These are phyloP conservation scores for Metrosideros polymorpha DNA, from an alignment of 441 rosid genomes.

Conservation along the genomic window DNA sequence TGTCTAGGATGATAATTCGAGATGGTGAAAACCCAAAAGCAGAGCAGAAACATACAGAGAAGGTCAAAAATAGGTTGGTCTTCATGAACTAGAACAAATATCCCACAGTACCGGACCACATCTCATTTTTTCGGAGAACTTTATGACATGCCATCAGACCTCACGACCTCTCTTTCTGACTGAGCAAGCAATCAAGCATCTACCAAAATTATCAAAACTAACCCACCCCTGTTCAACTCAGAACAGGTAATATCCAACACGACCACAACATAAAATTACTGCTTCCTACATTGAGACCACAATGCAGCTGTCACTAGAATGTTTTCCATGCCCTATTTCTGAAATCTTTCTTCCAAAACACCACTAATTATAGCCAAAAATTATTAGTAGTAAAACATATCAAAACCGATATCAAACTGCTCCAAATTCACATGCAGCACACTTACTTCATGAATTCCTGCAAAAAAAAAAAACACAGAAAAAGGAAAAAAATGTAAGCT, in stretches of 20 bases:
- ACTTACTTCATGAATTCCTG: slow-evolving; percentile 99
- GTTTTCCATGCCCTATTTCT: background rate
- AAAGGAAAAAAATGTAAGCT: background rate
- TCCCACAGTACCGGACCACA: background rate
- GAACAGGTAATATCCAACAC: background rate
- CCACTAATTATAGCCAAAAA: background rate
- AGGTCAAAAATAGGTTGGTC: background rate
- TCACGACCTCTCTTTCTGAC: background rate
- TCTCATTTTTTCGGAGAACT: background rate
- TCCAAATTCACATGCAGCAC: slow-evolving; percentile 7
- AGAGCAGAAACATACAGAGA: background rate
- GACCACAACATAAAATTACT: background rate
- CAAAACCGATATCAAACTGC: background rate
- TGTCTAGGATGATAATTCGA: background rate
- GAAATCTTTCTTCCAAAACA: background rate
- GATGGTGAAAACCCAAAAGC: background rate
- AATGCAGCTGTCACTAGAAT: background rate
- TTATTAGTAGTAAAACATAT: background rate
- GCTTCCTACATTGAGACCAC: background rate
- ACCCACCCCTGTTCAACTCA: background rate
- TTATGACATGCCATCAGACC: background rate
- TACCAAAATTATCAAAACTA: background rate
- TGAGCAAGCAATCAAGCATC: background rate
- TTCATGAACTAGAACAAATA: background rate
- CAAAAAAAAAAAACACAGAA: slow-evolving; percentile 9